Conservation (phyloP, 2,329 filamentous ascomycete species). For the Pseudogymnoascus sp. region DNA sequence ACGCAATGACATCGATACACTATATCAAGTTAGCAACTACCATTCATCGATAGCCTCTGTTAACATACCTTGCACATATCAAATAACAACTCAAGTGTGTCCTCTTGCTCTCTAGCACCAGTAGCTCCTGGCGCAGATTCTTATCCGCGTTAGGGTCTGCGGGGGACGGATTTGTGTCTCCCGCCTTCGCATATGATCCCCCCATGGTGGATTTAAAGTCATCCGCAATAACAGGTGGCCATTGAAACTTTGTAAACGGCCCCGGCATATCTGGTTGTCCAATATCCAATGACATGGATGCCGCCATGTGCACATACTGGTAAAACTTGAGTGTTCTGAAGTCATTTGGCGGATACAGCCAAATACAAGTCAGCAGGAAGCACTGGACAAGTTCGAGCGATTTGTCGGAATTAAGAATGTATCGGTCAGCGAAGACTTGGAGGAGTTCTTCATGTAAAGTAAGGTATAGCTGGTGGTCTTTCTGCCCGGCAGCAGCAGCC, state of each 20-base stretch:
- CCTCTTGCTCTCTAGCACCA: conserved; percentile 29
- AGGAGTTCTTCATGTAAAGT: conserved; percentile 38
- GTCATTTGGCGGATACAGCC: conserved; percentile 38
- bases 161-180: not conserved
- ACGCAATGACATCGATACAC: conserved; percentile 33
- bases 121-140: conserved; percentile 4
- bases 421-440: conserved; percentile 36
- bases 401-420: conserved; percentile 39
- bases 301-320: conserved; percentile 41
- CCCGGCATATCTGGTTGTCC: conserved; percentile 11
- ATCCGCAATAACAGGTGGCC: not conserved
- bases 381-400: conserved; percentile 41
- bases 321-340: conserved; percentile 38
- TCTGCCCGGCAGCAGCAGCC: conserved; percentile 50
- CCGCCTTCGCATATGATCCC: not conserved
- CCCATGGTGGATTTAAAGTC: not conserved
- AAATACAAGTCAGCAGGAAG: conserved; percentile 37
- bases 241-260: not conserved
- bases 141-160: not conserved
- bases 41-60: not conserved
- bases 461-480: conserved; percentile 32
- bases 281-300: conserved; percentile 34
- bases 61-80: conserved; percentile 24
- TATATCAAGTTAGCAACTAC: conserved; percentile 15
- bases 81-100: conserved; percentile 32